phyloP scores from a whole-genome alignment of 2,329 filamentous ascomycete species.

The Exophiala sp. region DNA sequence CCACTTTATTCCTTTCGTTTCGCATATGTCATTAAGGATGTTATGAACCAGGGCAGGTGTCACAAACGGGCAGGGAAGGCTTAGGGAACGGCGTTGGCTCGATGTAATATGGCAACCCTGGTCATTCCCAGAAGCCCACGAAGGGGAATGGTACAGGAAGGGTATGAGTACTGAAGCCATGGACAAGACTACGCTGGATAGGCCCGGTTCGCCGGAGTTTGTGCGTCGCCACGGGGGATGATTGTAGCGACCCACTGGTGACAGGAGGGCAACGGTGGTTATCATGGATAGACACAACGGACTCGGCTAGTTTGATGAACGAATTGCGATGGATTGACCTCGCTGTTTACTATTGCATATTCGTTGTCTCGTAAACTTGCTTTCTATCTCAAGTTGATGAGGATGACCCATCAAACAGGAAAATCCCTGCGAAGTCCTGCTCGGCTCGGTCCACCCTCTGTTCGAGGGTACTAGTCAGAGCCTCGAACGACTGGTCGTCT shows the following conservation, averaged over 20 bases:
- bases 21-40: not conserved
- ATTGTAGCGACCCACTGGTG: not conserved
- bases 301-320: not conserved
- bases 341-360: not conserved
- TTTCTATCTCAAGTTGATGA: not conserved
- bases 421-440: conserved; percentile 9
- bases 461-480: conserved; percentile 4
- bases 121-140: not conserved
- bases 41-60: not conserved
- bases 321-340: not conserved
- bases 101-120: not conserved
- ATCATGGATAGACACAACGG: not conserved
- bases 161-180: not conserved
- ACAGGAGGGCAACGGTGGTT: not conserved
- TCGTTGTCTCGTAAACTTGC: not conserved
- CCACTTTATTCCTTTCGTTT: not conserved
- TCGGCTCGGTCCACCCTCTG: conserved; percentile 2
- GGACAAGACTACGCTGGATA: not conserved
- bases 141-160: not conserved
- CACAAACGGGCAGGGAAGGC: not conserved
- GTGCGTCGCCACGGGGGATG: conserved; percentile 2
- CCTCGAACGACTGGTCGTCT: not conserved
- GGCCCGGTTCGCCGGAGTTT: not conserved
- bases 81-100: not conserved
- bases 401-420: conserved; percentile 2